Base-by-base conservation (phyloP, 495 filamentous ascomycete species). In the Aspergillus panamensis region DNA sequence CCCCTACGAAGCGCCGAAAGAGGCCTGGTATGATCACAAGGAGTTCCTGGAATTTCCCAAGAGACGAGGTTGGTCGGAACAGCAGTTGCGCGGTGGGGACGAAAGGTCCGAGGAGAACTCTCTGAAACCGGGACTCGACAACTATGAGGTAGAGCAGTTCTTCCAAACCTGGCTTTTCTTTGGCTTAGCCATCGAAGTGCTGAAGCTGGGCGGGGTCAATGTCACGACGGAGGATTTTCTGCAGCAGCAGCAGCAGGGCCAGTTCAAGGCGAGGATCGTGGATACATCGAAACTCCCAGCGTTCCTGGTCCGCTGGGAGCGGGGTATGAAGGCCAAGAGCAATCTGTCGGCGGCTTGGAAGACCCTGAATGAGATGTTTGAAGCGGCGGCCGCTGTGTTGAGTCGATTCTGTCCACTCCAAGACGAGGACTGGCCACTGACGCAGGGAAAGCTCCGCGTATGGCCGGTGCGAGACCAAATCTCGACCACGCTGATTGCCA, bases 111-210 rank as follows among this genome's bases (percentile, higher is more conserved):
- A 35, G 16, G 43, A 55, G 1, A 43, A 12, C 30, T 14, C 9
- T 30, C 31, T 20, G 21, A 43, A 55, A 17, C 53, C 45, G 7
- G 54, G 54, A 3, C 43, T 57, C 45, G 17, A 50, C 17, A n/a
- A 19, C 3, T 1, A 49, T 5, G 25, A 43, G 4, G 47, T 43
- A 12, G 54, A 57, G 21, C 54, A 57, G 14, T 57, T 57, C 47
- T 57, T 57, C 35, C 54, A 57, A 20, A 57, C 54, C 12, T 57
- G 54, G 54, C 54, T 57, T 19, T 57, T 57, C 44, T 57, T 57
- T 31, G 54, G 54, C 0, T 45, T 57, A 9, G 54, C 44, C 10
- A 57, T 57, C 33, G 54, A 57, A 20, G 54, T 57, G 6, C 21
- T 57, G 13, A 30, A 42, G n/a, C 7, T 57, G 4, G 54, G 54